Evolutionary conservation across 2,329 filamentous ascomycete species (phyloP).

Genomic region (Spiromastix sp.): DNA sequence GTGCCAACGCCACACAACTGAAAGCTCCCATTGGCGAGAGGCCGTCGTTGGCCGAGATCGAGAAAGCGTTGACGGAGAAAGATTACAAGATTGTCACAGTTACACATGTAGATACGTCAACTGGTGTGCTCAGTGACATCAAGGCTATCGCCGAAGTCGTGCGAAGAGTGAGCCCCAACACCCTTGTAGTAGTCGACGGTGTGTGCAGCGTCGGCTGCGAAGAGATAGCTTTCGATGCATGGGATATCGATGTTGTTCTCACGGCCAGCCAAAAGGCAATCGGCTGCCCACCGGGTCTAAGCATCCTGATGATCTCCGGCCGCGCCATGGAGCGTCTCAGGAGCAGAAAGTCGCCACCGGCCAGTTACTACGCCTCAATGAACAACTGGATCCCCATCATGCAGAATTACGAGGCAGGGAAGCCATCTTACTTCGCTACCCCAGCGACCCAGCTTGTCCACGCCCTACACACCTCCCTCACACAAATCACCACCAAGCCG

Average conservation of each 20-base stretch:
- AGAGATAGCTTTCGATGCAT: conserved; percentile 91
- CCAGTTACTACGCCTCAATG: conserved; percentile 90
- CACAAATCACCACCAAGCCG: conserved; percentile 71
- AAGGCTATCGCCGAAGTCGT: conserved; percentile 75
- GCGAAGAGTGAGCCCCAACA: conserved; percentile 78
- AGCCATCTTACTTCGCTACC: conserved; percentile 95
- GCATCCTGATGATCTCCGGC: conserved; percentile 87
- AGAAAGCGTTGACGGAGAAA: conserved; percentile 79
- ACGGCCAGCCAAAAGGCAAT: conserved; percentile 97
- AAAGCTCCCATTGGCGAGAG: conserved; percentile 81
- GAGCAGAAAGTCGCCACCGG: conserved; percentile 67
- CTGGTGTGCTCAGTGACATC: conserved; percentile 86
- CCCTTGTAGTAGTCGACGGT: conserved; percentile 83
- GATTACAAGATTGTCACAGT: conserved; percentile 90
- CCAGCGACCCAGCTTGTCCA: conserved; percentile 89
- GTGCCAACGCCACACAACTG: conserved; percentile 79
- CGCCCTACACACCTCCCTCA: conserved; percentile 80
- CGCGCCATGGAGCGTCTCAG: conserved; percentile 74
- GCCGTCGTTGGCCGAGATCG: conserved; percentile 77
- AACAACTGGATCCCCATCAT: conserved; percentile 98
- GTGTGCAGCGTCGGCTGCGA: conserved; percentile 96
- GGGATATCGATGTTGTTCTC: conserved; percentile 84
- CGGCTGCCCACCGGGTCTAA: conserved; percentile 85
- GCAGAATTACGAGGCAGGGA: conserved; percentile 97
- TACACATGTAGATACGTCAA: conserved; percentile 96